A percentile compares a stretch with the other conserved stretches of the same genome.
phyloP scores from a whole-genome alignment of 208 protist species.

The Endotrypanum monterogeii region DNA sequence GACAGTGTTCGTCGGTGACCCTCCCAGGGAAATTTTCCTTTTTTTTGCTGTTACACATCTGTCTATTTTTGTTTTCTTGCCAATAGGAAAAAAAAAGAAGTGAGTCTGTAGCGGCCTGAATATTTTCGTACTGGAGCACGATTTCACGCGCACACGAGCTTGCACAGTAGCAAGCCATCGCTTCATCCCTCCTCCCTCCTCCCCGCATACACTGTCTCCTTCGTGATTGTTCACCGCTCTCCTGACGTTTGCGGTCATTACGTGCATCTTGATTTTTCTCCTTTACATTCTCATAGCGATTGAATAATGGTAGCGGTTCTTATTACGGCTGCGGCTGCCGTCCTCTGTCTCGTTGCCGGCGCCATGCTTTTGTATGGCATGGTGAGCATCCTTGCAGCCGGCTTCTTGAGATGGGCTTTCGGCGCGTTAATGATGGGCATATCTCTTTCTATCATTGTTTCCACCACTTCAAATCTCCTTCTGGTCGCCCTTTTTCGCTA shows the following conservation, averaged over 20 bases:
- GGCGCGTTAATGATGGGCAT: slow-evolving; percentile 49
- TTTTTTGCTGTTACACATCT: no score
- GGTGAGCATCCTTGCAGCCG: slow-evolving; percentile 38
- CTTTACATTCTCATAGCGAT: no score
- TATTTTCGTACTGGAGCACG: no score
- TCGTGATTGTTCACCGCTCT: background rate
- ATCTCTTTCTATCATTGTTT: slow-evolving; percentile 46
- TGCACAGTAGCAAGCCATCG: background rate
- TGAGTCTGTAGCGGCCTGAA: no score
- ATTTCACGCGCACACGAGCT: background rate
- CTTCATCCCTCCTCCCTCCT: no score
- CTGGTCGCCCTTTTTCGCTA: slow-evolving; percentile 16
- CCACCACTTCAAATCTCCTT: slow-evolving; percentile 36
- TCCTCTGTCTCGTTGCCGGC: slow-evolving; percentile 28
- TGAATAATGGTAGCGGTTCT: slow-evolving; percentile 10
- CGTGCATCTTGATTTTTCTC: background rate
- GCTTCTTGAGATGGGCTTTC: slow-evolving; percentile 45
- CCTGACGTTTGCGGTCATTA: background rate
- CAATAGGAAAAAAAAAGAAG: no score
- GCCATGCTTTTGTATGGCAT: slow-evolving; percentile 40
- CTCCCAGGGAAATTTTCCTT: no score
- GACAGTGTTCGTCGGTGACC: no score
- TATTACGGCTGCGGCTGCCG: slow-evolving; percentile 13
- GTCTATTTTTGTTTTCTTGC: no score
- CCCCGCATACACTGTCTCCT: no score